Evolutionary conservation across 768 basidiomycete species (phyloP), one percentile per base, ranked within the genome.

Genomic region (Clitopilus passeckerianus): DNA sequence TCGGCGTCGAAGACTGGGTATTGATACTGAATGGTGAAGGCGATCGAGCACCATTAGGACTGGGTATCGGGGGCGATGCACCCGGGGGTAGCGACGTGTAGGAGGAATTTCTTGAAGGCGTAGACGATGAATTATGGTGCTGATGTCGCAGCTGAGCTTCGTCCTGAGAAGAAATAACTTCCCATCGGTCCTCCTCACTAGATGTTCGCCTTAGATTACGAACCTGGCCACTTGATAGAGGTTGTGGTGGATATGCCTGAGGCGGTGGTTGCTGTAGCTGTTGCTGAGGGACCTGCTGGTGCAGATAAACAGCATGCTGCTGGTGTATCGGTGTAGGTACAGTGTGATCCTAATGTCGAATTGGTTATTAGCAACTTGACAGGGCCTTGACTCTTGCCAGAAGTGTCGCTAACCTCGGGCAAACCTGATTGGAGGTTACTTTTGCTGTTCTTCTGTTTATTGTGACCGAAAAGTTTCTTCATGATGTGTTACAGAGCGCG

Each of bases 401-500:
- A 30, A 18, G 30, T 37, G 58, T 41, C 34, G 44, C 63, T 20
- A 57, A 74, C 74, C 67, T 77, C 58, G 53, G 62, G 64, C 61
- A 70, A 75, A 61, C 67, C 75, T 60, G 66, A 66, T 57, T 60
- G 60, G 24, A 59, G 37, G 63, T 67, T 24, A 67, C 59, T 68
- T 79, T 83, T 58, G 67, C 63, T 18, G 50, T 59, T 60, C 68
- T 73, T 71, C 60, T 65, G 67, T 65, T 83, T 86, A 67, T 76
- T 78, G 57, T 80, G 74, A 23, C 75, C 74, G 59, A 88, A 87
- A 44, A 88, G 71, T 73, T 80, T 86, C 75, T 82, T 86, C 85
- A 86, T 87, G 54, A 60, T 67, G 18, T 44, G 55, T n/a, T 50
- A 50, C n/a, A 50, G 46, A 18, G 46, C 46, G 20, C 46, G 46